A percentile compares a stretch with the other conserved stretches of the same genome.
phyloP scores from a whole-genome alignment of 2,329 filamentous ascomycete species.

The Aspergillus aculeatus region DNA sequence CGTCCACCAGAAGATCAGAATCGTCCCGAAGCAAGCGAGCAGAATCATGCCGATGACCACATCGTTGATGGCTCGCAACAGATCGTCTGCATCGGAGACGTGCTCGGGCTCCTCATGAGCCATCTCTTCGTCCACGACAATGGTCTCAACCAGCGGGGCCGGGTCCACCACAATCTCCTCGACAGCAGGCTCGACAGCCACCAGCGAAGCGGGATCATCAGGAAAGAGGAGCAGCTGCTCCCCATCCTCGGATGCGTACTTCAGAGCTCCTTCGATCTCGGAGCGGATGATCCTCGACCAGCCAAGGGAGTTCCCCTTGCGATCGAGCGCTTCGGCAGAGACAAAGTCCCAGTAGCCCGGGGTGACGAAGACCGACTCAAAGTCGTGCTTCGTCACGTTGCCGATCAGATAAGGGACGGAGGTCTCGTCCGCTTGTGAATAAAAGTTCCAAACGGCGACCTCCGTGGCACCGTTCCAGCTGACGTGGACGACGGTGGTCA shows the following conservation, averaged over 20 bases:
- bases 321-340: slow-evolving; percentile 25
- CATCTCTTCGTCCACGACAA: not conserved
- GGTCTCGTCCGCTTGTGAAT: slow-evolving; percentile 25
- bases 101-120: not conserved
- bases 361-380: slow-evolving; percentile 32
- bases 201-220: not conserved
- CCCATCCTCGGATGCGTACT: not conserved
- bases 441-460: slow-evolving; percentile 35
- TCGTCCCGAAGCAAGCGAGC: not conserved
- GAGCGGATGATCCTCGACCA: not conserved
- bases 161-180: not conserved
- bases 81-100: not conserved
- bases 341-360: slow-evolving; percentile 27
- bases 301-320: slow-evolving; percentile 19
- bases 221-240: not conserved
- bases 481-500: slow-evolving; percentile 33
- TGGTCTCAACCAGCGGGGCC: not conserved
- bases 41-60: not conserved
- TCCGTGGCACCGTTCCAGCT: slow-evolving; percentile 43
- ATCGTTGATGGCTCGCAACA: not conserved
- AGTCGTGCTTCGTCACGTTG: slow-evolving; percentile 27
- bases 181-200: not conserved
- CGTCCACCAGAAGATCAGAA: not conserved
- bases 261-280: not conserved
- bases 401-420: slow-evolving; percentile 12